phyloP scores from a whole-genome alignment of 129 eudicot genomes.

The Flaveria linearis region DNA sequence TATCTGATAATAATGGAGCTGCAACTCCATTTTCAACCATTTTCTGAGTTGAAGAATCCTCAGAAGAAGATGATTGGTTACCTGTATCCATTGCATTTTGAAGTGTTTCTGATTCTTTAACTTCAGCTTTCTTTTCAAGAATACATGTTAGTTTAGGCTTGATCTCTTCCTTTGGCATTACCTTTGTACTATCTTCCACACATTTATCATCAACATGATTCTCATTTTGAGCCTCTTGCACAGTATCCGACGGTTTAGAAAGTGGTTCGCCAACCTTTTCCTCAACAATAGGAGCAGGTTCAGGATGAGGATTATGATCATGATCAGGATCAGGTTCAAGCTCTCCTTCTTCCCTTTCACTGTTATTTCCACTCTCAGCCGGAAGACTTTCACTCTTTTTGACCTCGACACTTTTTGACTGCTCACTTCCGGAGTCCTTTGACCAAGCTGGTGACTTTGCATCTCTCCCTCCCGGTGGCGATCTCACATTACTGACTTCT shows the following conservation, averaged over 20 bases:
- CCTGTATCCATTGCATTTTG: constrained; percentile 30
- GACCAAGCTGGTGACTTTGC: constrained; percentile 84
- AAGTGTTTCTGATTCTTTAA: constrained; percentile 31
- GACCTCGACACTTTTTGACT: constrained; percentile 67
- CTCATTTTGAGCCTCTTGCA: constrained; percentile 32
- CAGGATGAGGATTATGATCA: constrained; percentile 54
- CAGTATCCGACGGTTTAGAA: constrained; percentile 28
- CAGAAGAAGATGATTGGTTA: constrained; percentile 36
- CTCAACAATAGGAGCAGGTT: constrained; percentile 33
- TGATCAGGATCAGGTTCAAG: constrained; percentile 84
- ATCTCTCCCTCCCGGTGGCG: constrained; percentile 62
- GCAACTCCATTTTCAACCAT: constrained; percentile 38
- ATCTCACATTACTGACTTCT: constrained; percentile 59
- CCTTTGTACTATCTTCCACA: constrained; percentile 24
- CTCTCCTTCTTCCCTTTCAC: constrained; percentile 97
- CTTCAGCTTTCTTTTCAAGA: constrained; percentile 42
- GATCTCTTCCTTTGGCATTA: constrained; percentile 30
- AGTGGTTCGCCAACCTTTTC: constrained; percentile 36
- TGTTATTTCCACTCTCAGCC: constrained; percentile 61
- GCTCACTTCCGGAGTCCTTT: constrained; percentile 87
- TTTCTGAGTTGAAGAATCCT: constrained; percentile 30
- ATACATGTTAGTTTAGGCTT: constrained; percentile 30
- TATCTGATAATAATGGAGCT: constrained; percentile 27
- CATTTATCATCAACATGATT: constrained; percentile 30
- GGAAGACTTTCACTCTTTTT: constrained; percentile 65